phyloP scores from a whole-genome alignment of 2,329 filamentous ascomycete species.

The Ophiocordyceps camponoti-floridani region DNA sequence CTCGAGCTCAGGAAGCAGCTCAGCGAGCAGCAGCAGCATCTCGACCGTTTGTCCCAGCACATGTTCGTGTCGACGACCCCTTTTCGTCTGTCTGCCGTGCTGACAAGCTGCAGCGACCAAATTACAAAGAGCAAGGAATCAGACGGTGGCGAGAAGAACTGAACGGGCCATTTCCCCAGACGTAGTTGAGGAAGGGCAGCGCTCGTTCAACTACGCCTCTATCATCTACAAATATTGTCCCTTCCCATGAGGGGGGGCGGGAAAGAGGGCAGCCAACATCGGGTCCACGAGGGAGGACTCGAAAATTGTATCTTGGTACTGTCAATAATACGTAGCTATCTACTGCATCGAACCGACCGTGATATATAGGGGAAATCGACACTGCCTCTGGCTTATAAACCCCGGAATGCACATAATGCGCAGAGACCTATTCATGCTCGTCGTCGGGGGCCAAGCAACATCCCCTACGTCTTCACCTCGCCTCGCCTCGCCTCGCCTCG shows the following conservation, averaged over 20 bases:
- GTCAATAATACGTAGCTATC: neutral
- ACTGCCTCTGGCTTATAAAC: neutral
- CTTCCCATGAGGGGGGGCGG: too few species aligned
- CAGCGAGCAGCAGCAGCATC: constrained; percentile 59
- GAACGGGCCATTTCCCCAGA: constrained; percentile 15
- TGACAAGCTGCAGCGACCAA: constrained; percentile 42
- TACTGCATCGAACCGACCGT: neutral
- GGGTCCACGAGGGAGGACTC: neutral
- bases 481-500: neutral
- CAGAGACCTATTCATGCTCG: neutral
- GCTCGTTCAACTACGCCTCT: too few species aligned
- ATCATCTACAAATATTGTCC: neutral
- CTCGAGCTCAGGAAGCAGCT: constrained; percentile 56
- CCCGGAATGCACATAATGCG: neutral
- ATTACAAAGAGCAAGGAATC: constrained; percentile 56
- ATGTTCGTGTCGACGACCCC: constrained; percentile 43
- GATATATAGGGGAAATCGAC: neutral
- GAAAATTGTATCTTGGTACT: neutral
- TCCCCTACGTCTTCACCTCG: neutral
- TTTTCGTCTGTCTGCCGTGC: neutral
- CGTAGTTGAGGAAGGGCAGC: neutral
- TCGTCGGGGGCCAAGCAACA: neutral
- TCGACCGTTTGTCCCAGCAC: constrained; percentile 71
- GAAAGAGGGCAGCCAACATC: neutral
- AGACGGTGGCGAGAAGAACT: constrained; percentile 50